Conservation (phyloP, 176 grass and related monocot genomes). For the Eragrostis nindensis region DNA sequence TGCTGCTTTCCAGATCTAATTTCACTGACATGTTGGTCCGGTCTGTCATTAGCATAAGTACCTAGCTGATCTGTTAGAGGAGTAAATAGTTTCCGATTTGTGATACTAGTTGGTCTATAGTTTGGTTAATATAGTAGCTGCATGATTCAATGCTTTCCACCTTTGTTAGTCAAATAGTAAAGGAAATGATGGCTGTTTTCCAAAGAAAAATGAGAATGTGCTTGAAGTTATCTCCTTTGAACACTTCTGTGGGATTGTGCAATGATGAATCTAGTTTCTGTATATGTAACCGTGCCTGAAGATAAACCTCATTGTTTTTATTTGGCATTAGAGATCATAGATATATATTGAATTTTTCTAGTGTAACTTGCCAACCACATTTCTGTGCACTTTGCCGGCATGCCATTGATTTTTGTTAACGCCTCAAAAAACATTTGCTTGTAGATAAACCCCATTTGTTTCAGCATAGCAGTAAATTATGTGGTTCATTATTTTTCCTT, state of each 20-base stretch:
- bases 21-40: neutral
- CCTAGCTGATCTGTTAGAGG: neutral
- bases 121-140: conserved; percentile 25
- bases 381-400: neutral
- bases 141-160: neutral
- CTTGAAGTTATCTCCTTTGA: neutral
- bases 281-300: neutral
- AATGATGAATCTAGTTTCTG: neutral
- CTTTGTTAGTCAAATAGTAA: neutral
- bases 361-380: neutral
- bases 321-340: neutral
- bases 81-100: neutral
- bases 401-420: no score
- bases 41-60: neutral
- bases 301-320: neutral
- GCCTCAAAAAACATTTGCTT: neutral
- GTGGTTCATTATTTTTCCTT: neutral
- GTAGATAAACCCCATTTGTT: neutral
- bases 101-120: neutral
- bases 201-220: neutral
- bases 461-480: neutral
- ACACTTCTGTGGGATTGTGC: neutral
- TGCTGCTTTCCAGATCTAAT: conserved; percentile 33
- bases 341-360: conserved; percentile 18
- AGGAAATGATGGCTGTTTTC: neutral